Evolutionary conservation across 768 basidiomycete species (phyloP), one percentile per base, ranked within the genome.

Genomic region (Xerocomus potaroensis): DNA sequence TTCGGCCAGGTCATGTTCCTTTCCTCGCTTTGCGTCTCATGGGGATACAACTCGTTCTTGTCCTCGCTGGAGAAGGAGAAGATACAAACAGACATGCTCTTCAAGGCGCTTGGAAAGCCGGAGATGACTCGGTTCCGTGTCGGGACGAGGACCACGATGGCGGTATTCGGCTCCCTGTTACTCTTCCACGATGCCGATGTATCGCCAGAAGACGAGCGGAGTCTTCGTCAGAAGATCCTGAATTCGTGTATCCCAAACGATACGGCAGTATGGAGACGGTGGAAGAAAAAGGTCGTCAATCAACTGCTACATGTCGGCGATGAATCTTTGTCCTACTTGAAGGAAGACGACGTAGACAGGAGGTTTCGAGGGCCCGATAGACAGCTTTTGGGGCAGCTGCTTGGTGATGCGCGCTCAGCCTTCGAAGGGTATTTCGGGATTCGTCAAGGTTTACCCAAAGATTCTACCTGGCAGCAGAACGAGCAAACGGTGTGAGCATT

Each of bases 1-100:
- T 70, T 70, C 11, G 69, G 69, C 5, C 69, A 69, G 38, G 45
- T n/a, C n/a, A n/a, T 70, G 64, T 69, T 70, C 42, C 43, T 66
- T 21, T 10, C 44, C 9, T 60, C 66, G 8, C 54, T 70, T 34
- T 55, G 45, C 4, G 53, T 55, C 1, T 70, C 69, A 0, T 70
- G 69, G 69, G 43, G 16, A 5, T 67, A 70, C 23, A 70, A 67
- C 34, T 56, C 60, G 0, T 69, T 57, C 37, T 51, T 67, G 4
- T 61, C 67, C 4, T 64, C 61, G 3, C 43, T 73, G 62, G 70
- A 75, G 51, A 62, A 57, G 26, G 57, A 64, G 41, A 62, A 55
- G 45, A 51, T 58, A 40, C 62, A 66, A 36, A 38, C 35, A 11
- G 3, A 21, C 0, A 19, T 63, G 8, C 48, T 66, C 19, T 58